Base-by-base conservation (phyloP, 23 red algal genomes). In the Chondrus crispus region DNA sequence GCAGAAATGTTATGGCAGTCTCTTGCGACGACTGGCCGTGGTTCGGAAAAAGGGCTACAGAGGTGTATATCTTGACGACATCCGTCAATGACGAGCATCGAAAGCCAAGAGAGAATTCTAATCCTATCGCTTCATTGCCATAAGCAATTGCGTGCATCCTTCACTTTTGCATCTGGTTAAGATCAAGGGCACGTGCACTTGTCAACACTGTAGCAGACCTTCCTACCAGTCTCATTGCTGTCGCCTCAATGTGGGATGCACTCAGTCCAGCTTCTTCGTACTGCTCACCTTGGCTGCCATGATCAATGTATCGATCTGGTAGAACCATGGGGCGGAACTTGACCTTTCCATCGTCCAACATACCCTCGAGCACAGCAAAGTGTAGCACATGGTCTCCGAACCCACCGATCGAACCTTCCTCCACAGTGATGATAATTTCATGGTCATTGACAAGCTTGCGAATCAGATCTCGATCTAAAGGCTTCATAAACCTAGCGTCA, bases 401-500 rank as follows among this genome's bases (percentile, higher is more conserved):
- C 3, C 96, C 96, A 26, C 96, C 96, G 57, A 98, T 98, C 20
- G 87, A 93, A 46, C 94, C 94, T 72, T 98, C 96, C 69, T 98
- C 96, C 4, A 98, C 41, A 1, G 96, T 98, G 66, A 98, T 96
- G 33, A 98, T 74, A 33, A 95, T 81, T 12, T 98, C 93, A 77
- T 98, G 93, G 5, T 85, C 68, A 5, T 42, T 47, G 28, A 85
- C 93, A 5, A 98, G 93, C 14, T 64, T 38, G 64, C 81, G 85
- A 20, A 98, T 93, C 5, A 98, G 76, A 29, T 96, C 93, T 26
- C 79, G 95, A 54, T 98, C 96, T 22, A 98, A 84, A 13, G 96
- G 96, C 76, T 98, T 98, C 96, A 98, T 98, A 49, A 96, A 98
- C 10, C 96, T 90, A 22, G 96, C 96, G 80, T 98, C 96, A 35